These are phyloP conservation scores for Sextonia rubra DNA, from an alignment of 164 flowering plant species.

Conservation along the genomic window DNA sequence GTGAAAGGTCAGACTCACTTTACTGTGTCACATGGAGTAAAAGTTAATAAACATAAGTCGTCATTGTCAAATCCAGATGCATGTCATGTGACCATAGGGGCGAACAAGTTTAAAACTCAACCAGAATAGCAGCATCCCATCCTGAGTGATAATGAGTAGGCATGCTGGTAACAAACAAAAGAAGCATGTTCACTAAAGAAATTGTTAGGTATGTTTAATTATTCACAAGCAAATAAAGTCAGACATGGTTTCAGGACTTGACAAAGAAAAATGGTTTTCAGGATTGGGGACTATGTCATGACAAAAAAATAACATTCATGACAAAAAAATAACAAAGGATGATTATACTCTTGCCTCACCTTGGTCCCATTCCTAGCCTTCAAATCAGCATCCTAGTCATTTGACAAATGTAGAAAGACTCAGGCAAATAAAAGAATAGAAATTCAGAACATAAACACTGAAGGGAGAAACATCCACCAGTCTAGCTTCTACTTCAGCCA, in stretches of 20 bases:
- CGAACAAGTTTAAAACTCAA: neutral
- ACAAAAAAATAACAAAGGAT: neutral
- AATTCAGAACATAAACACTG: neutral
- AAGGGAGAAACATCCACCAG: conserved; percentile 45
- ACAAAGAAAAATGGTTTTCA: too few relatives aligned
- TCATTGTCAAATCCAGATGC: too few relatives aligned
- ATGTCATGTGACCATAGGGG: neutral
- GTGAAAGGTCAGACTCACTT: too few relatives aligned
- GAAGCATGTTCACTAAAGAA: neutral
- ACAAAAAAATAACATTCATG: too few relatives aligned
- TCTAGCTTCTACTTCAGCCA: conserved; percentile 88
- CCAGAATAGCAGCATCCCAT: neutral
- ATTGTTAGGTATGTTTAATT: neutral
- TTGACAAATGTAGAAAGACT: neutral
- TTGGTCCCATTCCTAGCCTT: conserved; percentile 48
- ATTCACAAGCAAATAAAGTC: neutral
- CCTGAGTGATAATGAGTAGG: neutral
- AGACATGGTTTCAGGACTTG: neutral
- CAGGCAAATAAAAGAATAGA: neutral
- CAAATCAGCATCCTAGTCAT: conserved; percentile 60
- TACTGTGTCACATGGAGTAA: too few relatives aligned
- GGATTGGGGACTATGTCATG: too few relatives aligned
- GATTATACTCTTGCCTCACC: conserved; percentile 35
- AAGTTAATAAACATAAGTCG: too few relatives aligned
- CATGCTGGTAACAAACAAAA: neutral